phyloP scores from a whole-genome alignment of 192 early-diverging fungal species.

The Coemansia sp. region DNA sequence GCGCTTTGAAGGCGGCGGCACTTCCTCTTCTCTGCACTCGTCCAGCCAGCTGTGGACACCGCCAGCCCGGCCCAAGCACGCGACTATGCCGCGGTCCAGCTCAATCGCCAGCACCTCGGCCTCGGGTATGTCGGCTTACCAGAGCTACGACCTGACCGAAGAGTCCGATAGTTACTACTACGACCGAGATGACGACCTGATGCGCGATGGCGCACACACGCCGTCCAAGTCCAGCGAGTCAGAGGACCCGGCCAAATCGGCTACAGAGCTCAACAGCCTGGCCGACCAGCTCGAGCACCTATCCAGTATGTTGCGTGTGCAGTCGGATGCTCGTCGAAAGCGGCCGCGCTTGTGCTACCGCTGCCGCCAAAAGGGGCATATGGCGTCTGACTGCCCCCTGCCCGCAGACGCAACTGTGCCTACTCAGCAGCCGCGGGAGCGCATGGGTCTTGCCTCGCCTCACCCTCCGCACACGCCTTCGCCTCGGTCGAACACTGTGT shows the following conservation, averaged over 20 bases:
- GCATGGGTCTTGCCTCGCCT: conserved; percentile 11
- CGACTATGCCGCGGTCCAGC: conserved; percentile 1
- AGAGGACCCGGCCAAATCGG: conserved; percentile 32
- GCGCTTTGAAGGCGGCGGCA: neutral
- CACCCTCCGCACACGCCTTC: conserved; percentile 2
- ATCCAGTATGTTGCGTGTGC: conserved; percentile 38
- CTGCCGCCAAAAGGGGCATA: conserved; percentile 50
- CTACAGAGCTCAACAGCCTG: conserved; percentile 37
- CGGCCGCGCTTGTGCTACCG: conserved; percentile 51
- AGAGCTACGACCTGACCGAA: conserved; percentile 9
- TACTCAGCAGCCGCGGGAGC: conserved; percentile 27
- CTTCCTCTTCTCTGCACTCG: neutral
- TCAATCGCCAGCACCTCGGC: neutral
- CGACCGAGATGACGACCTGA: conserved; percentile 1
- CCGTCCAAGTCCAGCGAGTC: conserved; percentile 13
- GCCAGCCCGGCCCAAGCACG: neutral
- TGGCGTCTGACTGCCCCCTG: conserved; percentile 41
- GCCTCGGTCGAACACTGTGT: conserved; percentile 16
- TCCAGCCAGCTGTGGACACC: neutral
- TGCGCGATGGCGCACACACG: conserved; percentile 11
- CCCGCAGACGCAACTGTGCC: conserved; percentile 30
- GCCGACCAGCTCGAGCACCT: conserved; percentile 49
- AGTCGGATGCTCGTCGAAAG: conserved; percentile 42
- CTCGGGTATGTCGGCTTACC: neutral
- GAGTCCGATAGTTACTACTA: conserved; percentile 8